phyloP scores from a whole-genome alignment of 139 green algal genomes.

The Bryopsis sp. region DNA sequence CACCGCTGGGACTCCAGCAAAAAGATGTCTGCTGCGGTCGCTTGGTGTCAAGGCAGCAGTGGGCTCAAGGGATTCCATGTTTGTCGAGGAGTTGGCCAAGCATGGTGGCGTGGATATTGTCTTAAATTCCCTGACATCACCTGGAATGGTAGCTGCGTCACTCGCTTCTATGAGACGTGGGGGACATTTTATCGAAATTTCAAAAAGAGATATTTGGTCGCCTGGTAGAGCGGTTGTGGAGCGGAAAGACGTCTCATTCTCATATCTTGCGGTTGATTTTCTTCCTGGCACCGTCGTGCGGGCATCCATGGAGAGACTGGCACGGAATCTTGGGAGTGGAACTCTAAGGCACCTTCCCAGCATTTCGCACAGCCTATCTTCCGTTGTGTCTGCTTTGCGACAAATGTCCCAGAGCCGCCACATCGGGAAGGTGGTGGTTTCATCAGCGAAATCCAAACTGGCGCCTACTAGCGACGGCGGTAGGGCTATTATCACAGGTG shows the following conservation, averaged over 20 bases:
- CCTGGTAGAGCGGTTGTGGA: slow-evolving; percentile 47
- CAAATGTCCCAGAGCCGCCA: slow-evolving; percentile 63
- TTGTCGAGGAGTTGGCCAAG: slow-evolving; percentile 36
- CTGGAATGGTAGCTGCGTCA: slow-evolving; percentile 64
- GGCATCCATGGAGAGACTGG: not conserved
- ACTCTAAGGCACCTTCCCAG: slow-evolving; percentile 38
- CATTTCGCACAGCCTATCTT: slow-evolving; percentile 30
- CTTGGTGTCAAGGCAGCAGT: slow-evolving; percentile 35
- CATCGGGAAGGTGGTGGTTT: slow-evolving; percentile 75
- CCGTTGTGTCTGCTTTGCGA: slow-evolving; percentile 40
- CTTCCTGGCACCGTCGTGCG: slow-evolving; percentile 31
- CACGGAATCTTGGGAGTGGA: slow-evolving; percentile 16
- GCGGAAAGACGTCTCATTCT: slow-evolving; percentile 53
- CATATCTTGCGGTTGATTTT: slow-evolving; percentile 78
- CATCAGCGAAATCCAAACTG: slow-evolving; percentile 2
- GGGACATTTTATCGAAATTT: slow-evolving; percentile 70
- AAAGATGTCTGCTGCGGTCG: slow-evolving; percentile 50
- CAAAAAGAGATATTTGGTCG: slow-evolving; percentile 78
- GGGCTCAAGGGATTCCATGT: slow-evolving; percentile 51
- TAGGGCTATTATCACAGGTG: slow-evolving; percentile 39
- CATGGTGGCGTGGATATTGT: slow-evolving; percentile 27
- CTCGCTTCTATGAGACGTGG: slow-evolving; percentile 38
- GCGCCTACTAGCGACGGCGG: not conserved
- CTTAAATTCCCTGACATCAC: slow-evolving; percentile 73
- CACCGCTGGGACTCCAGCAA: slow-evolving; percentile 59